phyloP scores from a whole-genome alignment of 192 early-diverging fungal species.

The Coemansia sp. region DNA sequence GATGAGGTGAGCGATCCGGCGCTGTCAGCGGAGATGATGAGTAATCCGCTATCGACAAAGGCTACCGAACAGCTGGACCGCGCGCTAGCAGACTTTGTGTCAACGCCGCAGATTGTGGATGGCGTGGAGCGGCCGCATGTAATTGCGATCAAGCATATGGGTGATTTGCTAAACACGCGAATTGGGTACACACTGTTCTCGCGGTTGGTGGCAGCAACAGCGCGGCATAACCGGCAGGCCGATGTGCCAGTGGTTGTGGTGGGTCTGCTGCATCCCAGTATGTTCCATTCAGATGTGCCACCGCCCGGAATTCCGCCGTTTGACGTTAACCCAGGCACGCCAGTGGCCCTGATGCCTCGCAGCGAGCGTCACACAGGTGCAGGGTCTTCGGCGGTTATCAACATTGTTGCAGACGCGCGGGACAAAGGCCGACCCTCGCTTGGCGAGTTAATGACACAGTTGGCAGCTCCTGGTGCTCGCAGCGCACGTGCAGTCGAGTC shows the following conservation, averaged over 20 bases:
- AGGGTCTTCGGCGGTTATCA: slow-evolving; percentile 8
- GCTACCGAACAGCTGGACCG: slow-evolving; percentile 38
- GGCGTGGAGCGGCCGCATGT: slow-evolving; percentile 24
- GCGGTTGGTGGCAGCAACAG: slow-evolving; percentile 20
- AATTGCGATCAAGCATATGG: slow-evolving; percentile 46
- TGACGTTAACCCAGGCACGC: slow-evolving; percentile 44
- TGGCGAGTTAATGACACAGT: background rate
- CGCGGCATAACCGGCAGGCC: slow-evolving; percentile 18
- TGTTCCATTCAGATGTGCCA: slow-evolving; percentile 40
- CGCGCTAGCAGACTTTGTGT: slow-evolving; percentile 26
- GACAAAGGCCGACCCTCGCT: background rate
- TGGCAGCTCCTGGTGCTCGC: background rate
- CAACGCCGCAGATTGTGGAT: slow-evolving; percentile 7
- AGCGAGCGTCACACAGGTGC: slow-evolving; percentile 13
- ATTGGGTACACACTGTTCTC: slow-evolving; percentile 51
- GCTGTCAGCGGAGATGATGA: slow-evolving; percentile 52
- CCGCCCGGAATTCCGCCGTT: slow-evolving; percentile 50
- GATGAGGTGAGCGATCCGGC: slow-evolving; percentile 32
- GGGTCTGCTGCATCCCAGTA: slow-evolving; percentile 49
- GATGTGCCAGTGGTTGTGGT: slow-evolving; percentile 17
- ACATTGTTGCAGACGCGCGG: slow-evolving; percentile 17
- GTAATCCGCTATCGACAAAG: slow-evolving; percentile 35
- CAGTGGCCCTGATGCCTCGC: slow-evolving; percentile 33
- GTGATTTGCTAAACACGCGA: slow-evolving; percentile 49
- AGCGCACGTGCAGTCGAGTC: background rate